Percentiles rank a stretch among this genome's conserved stretches.
Evolutionary conservation across 2,329 filamentous ascomycete genomes (phyloP).

Genomic region (Fusarium solani-melongenae): DNA sequence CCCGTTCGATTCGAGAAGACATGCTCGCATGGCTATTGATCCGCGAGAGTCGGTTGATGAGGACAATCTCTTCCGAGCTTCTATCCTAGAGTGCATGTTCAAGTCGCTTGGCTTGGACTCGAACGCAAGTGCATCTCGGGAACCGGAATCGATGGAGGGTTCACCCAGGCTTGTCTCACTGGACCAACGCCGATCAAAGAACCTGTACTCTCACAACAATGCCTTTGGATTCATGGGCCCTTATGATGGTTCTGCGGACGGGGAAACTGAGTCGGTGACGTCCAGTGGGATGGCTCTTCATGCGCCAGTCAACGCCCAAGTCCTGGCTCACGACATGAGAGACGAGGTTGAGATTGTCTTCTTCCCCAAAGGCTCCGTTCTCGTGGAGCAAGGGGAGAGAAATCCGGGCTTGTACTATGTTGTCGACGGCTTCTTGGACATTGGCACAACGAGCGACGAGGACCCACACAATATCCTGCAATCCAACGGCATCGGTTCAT

Average conservation of each 20-base stretch:
- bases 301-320: constrained; percentile 72
- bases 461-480: constrained; percentile 49
- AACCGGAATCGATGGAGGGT: constrained; percentile 80
- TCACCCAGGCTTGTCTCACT: constrained; percentile 88
- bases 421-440: constrained; percentile 95
- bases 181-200: constrained; percentile 83
- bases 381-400: constrained; percentile 97
- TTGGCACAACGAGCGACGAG: constrained; percentile 74
- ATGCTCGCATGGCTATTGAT: constrained; percentile 65
- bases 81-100: constrained; percentile 94
- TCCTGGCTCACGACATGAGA: constrained; percentile 81
- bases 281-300: constrained; percentile 73
- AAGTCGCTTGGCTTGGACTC: constrained; percentile 88
- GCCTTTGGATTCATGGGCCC: constrained; percentile 93
- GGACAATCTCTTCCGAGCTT: constrained; percentile 87
- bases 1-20: constrained; percentile 65
- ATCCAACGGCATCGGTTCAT: constrained; percentile 39
- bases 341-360: constrained; percentile 97
- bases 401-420: constrained; percentile 98
- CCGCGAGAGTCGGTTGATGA: constrained; percentile 87
- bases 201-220: constrained; percentile 75
- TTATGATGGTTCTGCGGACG: constrained; percentile 79
- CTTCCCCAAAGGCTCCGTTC: constrained; percentile 92
- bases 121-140: constrained; percentile 71
- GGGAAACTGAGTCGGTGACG: constrained; percentile 86